A percentile compares a stretch with the other conserved stretches of the same genome.
These are phyloP conservation scores for Lignosus rhinocerotis DNA, from an alignment of 1,284 basidiomycete genomes.

Conservation along the genomic window DNA sequence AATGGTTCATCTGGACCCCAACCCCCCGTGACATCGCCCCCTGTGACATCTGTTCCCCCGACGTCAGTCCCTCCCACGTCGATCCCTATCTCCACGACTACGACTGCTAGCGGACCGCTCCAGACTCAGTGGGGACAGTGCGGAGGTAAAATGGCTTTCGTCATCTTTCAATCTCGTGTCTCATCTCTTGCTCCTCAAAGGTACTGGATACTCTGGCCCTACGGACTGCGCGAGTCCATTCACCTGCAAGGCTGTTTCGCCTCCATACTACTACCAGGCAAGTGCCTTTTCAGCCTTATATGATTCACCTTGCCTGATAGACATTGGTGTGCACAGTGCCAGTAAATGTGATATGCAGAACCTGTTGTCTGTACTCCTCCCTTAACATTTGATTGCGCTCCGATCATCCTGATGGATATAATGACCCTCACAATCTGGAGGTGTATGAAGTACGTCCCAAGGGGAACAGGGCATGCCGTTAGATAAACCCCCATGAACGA, in stretches of 20 bases:
- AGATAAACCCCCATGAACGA: no score
- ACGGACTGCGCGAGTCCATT: constrained; percentile 45
- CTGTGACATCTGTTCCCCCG: constrained; percentile 14
- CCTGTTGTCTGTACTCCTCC: no score
- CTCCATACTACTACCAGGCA: constrained; percentile 58
- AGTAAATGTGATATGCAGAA: no score
- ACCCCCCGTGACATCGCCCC: constrained; percentile 28
- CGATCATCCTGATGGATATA: no score
- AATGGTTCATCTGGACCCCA: constrained; percentile 31
- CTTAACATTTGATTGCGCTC: no score
- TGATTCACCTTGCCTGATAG: no score
- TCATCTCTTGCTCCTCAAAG: constrained; percentile 19
- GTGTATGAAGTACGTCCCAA: no score
- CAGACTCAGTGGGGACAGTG: constrained; percentile 56
- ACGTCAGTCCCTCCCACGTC: constrained; percentile 20
- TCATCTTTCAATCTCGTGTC: background rate
- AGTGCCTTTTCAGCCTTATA: background rate
- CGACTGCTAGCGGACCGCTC: constrained; percentile 40
- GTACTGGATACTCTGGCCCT: constrained; percentile 48
- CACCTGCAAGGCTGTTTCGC: constrained; percentile 48
- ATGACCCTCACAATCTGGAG: no score
- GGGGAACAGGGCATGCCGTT: no score
- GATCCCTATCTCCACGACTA: constrained; percentile 28
- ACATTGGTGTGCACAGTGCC: no score
- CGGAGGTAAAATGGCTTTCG: constrained; percentile 38